Percentiles rank a stretch among this genome's conserved stretches.
Evolutionary conservation across 768 basidiomycete species (phyloP).

Genomic region (Butyriboletus loyo): DNA sequence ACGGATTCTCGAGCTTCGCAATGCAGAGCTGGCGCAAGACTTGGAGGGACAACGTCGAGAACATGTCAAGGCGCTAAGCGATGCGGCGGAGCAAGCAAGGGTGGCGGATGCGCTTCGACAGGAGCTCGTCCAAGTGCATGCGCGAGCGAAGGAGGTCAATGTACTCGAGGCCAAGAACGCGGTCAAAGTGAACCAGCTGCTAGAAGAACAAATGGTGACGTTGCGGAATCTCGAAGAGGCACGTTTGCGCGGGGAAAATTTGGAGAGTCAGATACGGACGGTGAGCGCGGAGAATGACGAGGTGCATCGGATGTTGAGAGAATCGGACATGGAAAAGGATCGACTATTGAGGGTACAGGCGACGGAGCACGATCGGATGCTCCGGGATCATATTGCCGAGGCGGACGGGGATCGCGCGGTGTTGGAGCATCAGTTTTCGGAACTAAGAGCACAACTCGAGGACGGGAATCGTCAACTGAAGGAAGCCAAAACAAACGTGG

Average conservation of each 20-base stretch:
- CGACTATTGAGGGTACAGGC: constrained; percentile 69
- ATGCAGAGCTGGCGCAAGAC: constrained; percentile 52
- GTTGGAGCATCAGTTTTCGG: constrained; percentile 82
- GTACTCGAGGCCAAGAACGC: constrained; percentile 61
- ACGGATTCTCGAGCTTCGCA: constrained; percentile 62
- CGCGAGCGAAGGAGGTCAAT: constrained; percentile 68
- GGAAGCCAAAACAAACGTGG: constrained; percentile 56
- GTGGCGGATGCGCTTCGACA: constrained; percentile 57
- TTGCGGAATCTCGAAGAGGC: constrained; percentile 73
- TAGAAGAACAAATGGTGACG: constrained; percentile 75
- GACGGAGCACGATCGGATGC: constrained; percentile 58
- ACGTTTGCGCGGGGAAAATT: constrained; percentile 65
- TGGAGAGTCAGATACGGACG: constrained; percentile 71
- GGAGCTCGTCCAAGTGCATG: constrained; percentile 57
- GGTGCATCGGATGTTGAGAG: constrained; percentile 57
- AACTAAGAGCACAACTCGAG: constrained; percentile 62
- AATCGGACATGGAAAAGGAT: constrained; percentile 77
- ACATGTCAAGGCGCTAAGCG: constrained; percentile 56
- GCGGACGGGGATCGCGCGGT: constrained; percentile 93
- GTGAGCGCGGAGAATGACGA: constrained; percentile 72
- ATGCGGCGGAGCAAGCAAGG: constrained; percentile 65
- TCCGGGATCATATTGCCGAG: constrained; percentile 88
- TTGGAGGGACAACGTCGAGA: constrained; percentile 53
- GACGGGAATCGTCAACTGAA: constrained; percentile 59
- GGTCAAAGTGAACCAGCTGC: constrained; percentile 57